A percentile compares a stretch with the other conserved stretches of the same genome.
Evolutionary conservation across 352 stramenopile genomes (phyloP).

Genomic region (Phytophthora sp.): DNA sequence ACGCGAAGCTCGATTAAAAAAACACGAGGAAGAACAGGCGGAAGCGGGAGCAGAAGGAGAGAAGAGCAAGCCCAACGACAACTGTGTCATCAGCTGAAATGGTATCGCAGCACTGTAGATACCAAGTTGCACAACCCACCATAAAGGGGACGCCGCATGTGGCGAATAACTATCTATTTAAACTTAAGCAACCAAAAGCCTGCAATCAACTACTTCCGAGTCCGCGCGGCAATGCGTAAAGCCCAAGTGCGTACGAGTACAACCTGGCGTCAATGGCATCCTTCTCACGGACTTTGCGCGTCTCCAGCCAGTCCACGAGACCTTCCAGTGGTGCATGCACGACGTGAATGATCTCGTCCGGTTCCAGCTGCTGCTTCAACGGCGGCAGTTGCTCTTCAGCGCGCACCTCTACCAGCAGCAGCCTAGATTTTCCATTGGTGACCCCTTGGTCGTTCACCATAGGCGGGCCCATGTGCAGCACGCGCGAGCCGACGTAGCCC

Average conservation of each 20-base stretch:
- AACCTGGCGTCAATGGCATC: slow-evolving; percentile 64
- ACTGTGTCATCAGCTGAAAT: slow-evolving; percentile 41
- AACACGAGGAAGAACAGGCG: slow-evolving; percentile 57
- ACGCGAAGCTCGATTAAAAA: slow-evolving; percentile 64
- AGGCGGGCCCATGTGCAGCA: slow-evolving; percentile 73
- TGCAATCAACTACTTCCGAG: slow-evolving; percentile 14
- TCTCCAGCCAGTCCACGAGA: slow-evolving; percentile 67
- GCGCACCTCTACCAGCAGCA: slow-evolving; percentile 67
- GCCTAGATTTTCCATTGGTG: slow-evolving; percentile 73
- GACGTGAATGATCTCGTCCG: slow-evolving; percentile 78
- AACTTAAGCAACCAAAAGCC: slow-evolving; percentile 19
- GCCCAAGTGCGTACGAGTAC: slow-evolving; percentile 65
- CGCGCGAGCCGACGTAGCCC: slow-evolving; percentile 72
- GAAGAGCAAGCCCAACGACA: slow-evolving; percentile 14
- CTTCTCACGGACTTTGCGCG: slow-evolving; percentile 40
- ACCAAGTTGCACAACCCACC: too few species aligned
- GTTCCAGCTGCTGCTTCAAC: slow-evolving; percentile 57
- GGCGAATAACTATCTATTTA: slow-evolving; percentile 39
- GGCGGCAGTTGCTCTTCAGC: slow-evolving; percentile 45
- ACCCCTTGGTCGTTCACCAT: slow-evolving; percentile 87
- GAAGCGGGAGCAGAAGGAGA: slow-evolving; percentile 25
- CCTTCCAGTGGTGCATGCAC: slow-evolving; percentile 62
- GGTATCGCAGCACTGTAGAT: slow-evolving; percentile 5
- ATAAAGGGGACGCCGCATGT: too few species aligned
- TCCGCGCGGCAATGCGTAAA: slow-evolving; percentile 41